These are phyloP conservation scores for Colletotrichum ledebouriae DNA, from an alignment of 2,329 filamentous ascomycete species.

Conservation along the genomic window DNA sequence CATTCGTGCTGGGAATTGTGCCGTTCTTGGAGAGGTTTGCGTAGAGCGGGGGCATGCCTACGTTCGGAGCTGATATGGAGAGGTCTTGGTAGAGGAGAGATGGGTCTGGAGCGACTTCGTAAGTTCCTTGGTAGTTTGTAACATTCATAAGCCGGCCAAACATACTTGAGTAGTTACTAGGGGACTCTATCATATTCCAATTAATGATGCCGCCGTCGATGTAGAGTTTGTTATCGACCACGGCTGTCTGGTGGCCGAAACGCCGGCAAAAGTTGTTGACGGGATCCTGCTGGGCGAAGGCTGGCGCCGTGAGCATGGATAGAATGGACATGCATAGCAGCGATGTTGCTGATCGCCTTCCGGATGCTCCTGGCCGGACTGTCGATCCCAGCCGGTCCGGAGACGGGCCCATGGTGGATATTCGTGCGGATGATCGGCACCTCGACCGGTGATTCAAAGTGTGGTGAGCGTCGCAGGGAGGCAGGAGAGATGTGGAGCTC, in stretches of 20 bases:
- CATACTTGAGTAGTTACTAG: conserved; percentile 69
- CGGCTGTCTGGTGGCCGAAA: conserved; percentile 71
- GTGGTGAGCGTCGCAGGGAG: not conserved
- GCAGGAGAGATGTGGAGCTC: not conserved
- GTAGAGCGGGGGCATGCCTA: conserved; percentile 65
- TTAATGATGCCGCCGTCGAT: conserved; percentile 73
- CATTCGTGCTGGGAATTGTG: conserved; percentile 62
- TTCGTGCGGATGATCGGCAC: not conserved
- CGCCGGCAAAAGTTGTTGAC: conserved; percentile 66
- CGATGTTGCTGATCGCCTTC: not conserved
- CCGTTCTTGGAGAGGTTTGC: conserved; percentile 71
- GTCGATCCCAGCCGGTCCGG: conserved; percentile 16
- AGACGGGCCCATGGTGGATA: conserved; percentile 9
- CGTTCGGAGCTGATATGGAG: conserved; percentile 52
- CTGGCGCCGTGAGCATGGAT: conserved; percentile 15
- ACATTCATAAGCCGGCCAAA: conserved; percentile 26
- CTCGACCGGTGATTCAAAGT: conserved; percentile 2
- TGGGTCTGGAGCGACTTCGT: conserved; percentile 56
- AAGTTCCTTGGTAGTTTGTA: not conserved
- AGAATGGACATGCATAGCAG: conserved; percentile 19
- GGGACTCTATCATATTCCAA: conserved; percentile 55
- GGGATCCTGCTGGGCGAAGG: conserved; percentile 60
- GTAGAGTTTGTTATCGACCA: conserved; percentile 71
- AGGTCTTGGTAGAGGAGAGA: conserved; percentile 71
- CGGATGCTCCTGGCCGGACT: not conserved